These are phyloP conservation scores for Colletotrichum karsti DNA, from an alignment of 2,329 filamentous ascomycete species.

Conservation along the genomic window DNA sequence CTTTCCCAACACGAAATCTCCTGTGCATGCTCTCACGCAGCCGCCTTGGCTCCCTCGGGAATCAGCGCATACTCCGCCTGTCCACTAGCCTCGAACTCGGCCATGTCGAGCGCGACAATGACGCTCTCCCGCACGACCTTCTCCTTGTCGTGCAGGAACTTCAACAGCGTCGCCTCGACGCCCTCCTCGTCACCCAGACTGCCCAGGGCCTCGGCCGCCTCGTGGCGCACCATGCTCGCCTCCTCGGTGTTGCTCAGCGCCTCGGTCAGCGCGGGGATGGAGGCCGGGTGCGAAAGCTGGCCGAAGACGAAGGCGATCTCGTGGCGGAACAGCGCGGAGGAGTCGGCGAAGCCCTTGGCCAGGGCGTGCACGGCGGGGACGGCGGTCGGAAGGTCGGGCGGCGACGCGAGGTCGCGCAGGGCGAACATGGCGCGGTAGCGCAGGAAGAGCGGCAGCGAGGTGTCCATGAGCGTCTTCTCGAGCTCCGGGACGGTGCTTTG, in stretches of 20 bases:
- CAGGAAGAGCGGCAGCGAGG: slow-evolving; percentile 81
- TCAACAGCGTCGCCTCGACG: slow-evolving; percentile 85
- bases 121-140: slow-evolving; percentile 94
- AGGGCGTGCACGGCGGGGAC: slow-evolving; percentile 87
- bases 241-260: slow-evolving; percentile 83
- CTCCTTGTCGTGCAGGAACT: slow-evolving; percentile 89
- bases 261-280: slow-evolving; percentile 85
- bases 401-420: slow-evolving; percentile 92
- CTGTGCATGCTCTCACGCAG: slow-evolving; percentile 39
- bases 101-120: slow-evolving; percentile 96
- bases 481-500: slow-evolving; percentile 77
- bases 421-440: slow-evolving; percentile 99
- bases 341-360: slow-evolving; percentile 84
- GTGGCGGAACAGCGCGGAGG: slow-evolving; percentile 93
- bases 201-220: slow-evolving; percentile 94
- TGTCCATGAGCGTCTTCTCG: slow-evolving; percentile 81
- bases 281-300: slow-evolving; percentile 95
- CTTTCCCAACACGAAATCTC: not conserved
- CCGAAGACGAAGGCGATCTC: slow-evolving; percentile 99
- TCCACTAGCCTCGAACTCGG: slow-evolving; percentile 91
- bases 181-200: slow-evolving; percentile 93
- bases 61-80: slow-evolving; percentile 93
- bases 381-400: slow-evolving; percentile 89
- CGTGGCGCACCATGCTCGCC: slow-evolving; percentile 95
- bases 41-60: slow-evolving; percentile 64